Evolutionary conservation across 768 basidiomycete species (phyloP), one percentile per base, ranked within the genome.

Genomic region (Clitopilus passeckerianus): DNA sequence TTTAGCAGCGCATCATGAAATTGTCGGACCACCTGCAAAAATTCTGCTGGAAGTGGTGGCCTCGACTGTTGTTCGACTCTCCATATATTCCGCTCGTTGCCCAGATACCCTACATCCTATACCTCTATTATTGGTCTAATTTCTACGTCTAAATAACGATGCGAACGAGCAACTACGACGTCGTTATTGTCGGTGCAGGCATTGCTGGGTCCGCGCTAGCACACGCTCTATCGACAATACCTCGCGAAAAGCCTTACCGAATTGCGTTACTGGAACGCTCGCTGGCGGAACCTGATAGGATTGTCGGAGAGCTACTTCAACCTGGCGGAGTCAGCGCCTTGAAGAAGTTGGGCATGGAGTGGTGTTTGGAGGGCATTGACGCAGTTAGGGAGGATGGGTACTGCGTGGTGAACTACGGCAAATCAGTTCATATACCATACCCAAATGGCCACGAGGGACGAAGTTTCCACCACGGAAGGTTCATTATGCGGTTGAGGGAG

Each of bases 271-370:
- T 99, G 58, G 97, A 99, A 72, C 87, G 96, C 10, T 96, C 95
- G 14, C 81, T 98, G 3, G 81, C 89, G 0, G 90, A 93, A 70
- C 97, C 97, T 0, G 94, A 98, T 79, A 84, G 97, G 16, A 98
- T 99, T 64, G 97, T 98, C 34, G 97, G 97, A 23, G 97, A 99
- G 71, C 85, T 98, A 0, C 77, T 99, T 22, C 97, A 99, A 68
- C 97, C 97, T 1, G 95, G 89, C 1, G 97, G 97, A 0, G 86
- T 94, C 22, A 76, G 78, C 12, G 86, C 93, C 0, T 75, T 99
- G 50, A 74, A 83, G 59, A 74, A 82, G 35, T 83, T 99, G n/a
- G 95, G 93, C 0, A 71, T 99, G 64, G 84, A 83, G 53, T 75
- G 75, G 6, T 87, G 86, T 57, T 72, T 97, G 50, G 90, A 98